Conservation (phyloP, 1,284 basidiomycete species). For the Apiotrichum sp. region DNA sequence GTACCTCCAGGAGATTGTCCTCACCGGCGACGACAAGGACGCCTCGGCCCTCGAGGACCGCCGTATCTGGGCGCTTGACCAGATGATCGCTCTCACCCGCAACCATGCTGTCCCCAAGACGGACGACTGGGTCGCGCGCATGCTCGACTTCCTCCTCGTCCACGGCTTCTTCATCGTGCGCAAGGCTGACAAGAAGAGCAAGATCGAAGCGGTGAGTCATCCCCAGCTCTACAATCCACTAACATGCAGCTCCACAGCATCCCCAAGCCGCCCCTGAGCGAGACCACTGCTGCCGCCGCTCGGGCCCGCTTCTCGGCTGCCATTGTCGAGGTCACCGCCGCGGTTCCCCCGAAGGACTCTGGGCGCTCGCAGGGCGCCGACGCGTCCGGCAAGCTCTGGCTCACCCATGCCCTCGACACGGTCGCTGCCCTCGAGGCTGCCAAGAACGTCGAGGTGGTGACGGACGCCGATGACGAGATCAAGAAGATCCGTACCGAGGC, state of each 20-base stretch:
- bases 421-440: conserved; percentile 60
- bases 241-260: conserved; percentile 56
- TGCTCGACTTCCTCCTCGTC: conserved; percentile 75
- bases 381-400: conserved; percentile 72
- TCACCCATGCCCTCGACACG: conserved; percentile 60
- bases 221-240: not conserved
- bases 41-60: conserved; percentile 8
- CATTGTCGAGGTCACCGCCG: conserved; percentile 57
- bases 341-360: conserved; percentile 28
- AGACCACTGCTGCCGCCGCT: conserved; percentile 55
- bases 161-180: conserved; percentile 71
- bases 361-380: conserved; percentile 55
- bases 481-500: conserved; percentile 52
- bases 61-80: conserved; percentile 72
- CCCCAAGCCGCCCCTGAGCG: conserved; percentile 67
- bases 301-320: conserved; percentile 15
- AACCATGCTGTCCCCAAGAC: conserved; percentile 75
- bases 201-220: conserved; percentile 47
- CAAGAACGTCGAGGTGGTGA: conserved; percentile 57
- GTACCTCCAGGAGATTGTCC: conserved; percentile 75
- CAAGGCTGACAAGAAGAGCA: conserved; percentile 66
- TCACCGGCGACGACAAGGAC: conserved; percentile 51
- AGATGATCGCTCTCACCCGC: conserved; percentile 69
- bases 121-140: conserved; percentile 66
- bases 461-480: conserved; percentile 58